Percentiles rank a stretch among this genome's conserved stretches.
These are phyloP conservation scores for Spirogloea muscicola DNA, from an alignment of 139 green algal genomes.

Conservation along the genomic window DNA sequence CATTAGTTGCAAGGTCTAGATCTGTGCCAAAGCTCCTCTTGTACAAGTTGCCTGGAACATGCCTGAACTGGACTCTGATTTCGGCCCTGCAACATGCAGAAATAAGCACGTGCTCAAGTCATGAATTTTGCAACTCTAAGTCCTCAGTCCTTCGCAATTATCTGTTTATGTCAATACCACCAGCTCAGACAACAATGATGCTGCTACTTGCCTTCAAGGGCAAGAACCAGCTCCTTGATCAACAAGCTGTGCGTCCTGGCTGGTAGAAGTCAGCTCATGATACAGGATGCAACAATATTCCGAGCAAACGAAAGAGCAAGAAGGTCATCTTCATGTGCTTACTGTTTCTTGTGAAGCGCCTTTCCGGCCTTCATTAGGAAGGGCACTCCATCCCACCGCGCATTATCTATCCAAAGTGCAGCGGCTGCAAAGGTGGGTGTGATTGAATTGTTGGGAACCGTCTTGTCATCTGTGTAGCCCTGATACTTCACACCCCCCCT, in stretches of 20 bases:
- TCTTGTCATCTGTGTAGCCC: conserved; percentile 93
- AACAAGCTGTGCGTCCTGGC: no score
- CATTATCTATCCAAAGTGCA: conserved; percentile 93
- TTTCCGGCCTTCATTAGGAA: conserved; percentile 99
- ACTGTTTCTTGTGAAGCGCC: conserved; percentile 70
- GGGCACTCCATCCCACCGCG: conserved; percentile 95
- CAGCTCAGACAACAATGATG: no score
- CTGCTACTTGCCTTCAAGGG: no score
- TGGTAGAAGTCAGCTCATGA: no score
- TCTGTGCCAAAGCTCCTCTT: conserved; percentile 68
- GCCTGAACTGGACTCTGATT: conserved; percentile 95
- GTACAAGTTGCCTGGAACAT: conserved; percentile 85
- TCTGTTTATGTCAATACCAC: no score
- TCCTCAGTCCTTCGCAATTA: no score
- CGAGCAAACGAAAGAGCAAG: no score
- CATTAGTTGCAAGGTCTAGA: conserved; percentile 82
- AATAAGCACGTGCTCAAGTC: no score
- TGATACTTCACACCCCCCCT: conserved; percentile 50
- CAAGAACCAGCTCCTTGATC: no score
- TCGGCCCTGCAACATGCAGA: conserved; percentile 81
- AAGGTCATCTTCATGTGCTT: no score
- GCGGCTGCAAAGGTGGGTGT: conserved; percentile 92
- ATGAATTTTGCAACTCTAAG: no score
- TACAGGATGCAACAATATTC: no score
- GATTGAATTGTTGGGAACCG: conserved; percentile 73